phyloP scores from a whole-genome alignment of 352 stramenopile species.

The Phytophthora constricta region DNA sequence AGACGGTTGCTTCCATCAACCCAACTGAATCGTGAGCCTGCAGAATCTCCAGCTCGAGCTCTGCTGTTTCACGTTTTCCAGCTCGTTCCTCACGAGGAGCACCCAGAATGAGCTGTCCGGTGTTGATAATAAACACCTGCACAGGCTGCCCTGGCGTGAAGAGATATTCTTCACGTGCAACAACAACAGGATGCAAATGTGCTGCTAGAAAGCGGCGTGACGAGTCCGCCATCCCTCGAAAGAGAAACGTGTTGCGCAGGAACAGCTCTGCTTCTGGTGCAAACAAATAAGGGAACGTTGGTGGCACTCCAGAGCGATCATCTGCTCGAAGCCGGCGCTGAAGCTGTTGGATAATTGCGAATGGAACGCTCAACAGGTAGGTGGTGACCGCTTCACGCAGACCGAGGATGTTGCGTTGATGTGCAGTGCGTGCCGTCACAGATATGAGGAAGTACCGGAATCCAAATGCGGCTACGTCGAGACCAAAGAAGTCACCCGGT shows the following conservation, averaged over 20 bases:
- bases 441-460: slow-evolving; percentile 46
- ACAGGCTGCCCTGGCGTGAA: slow-evolving; percentile 60
- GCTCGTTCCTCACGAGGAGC: slow-evolving; percentile 15
- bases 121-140: slow-evolving; percentile 50
- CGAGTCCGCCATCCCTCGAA: slow-evolving; percentile 42
- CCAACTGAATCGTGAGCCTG: slow-evolving; percentile 53
- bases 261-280: slow-evolving; percentile 27
- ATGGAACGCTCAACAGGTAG: slow-evolving; percentile 48
- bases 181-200: slow-evolving; percentile 37
- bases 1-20: slow-evolving; percentile 45
- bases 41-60: slow-evolving; percentile 67
- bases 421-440: slow-evolving; percentile 42
- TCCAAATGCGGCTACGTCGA: slow-evolving; percentile 52
- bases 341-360: slow-evolving; percentile 40
- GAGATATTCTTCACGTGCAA: slow-evolving; percentile 55
- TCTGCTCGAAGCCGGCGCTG: slow-evolving; percentile 13
- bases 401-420: slow-evolving; percentile 57
- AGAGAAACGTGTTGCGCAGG: slow-evolving; percentile 55
- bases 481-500: slow-evolving; percentile 51
- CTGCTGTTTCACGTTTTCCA: slow-evolving; percentile 32
- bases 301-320: background rate
- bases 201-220: slow-evolving; percentile 55
- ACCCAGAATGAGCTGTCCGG: slow-evolving; percentile 50
- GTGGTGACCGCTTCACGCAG: slow-evolving; percentile 44
- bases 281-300: slow-evolving; percentile 24